Evolutionary conservation across 176 grass and related monocot species (phyloP), one percentile per base, ranked within the genome.

Genomic region (Rhipidocladum racemiflorum): DNA sequence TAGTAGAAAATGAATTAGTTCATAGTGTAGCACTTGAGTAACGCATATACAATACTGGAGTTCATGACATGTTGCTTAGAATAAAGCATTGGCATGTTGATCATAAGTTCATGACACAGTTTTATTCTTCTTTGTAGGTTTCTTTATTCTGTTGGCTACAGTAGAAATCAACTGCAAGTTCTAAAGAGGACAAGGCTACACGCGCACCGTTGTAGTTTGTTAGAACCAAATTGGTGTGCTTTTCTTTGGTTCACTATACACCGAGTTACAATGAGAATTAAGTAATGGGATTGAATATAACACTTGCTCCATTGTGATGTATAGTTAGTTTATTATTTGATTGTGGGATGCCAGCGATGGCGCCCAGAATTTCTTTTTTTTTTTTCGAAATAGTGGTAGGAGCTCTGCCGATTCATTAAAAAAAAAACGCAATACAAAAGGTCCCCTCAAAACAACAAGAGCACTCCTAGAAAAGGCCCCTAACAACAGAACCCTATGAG

Each of bases 271-370:
- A 69, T 62, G 60, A 74, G 60, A 51, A 66, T 61, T 56, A 72
- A 73, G 66, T 65, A 42, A 79, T 68, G 79, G 15, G 83, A 74
- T 10, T 90, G 88, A 83, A 83, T 51, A 90, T 90, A 86, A 74
- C 68, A 79, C 74, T 85, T 54, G 56, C 71, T 83, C 72, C 74
- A 65, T 21, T 65, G 67, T 79, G 73, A 68, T 78, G 49, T 60
- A 9, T 73, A 79, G 88, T 72, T 74, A 73, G 79, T 13, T 56
- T 1, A 39, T 49, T 77, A 61, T 70, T 68, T 45, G 30, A 5
- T 30, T 85, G 34, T 50, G 30, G 25, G 27, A 34, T 55, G 12
- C 17, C 7, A 17, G 77, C 36, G 45, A 25, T 0, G 21, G 44
- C 5, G 14, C 18, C 64, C 48, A 70, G n/a, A n/a, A n/a, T n/a